phyloP scores from a whole-genome alignment of 2,329 filamentous ascomycete genomes.

The Nigrograna mackinnonii region DNA sequence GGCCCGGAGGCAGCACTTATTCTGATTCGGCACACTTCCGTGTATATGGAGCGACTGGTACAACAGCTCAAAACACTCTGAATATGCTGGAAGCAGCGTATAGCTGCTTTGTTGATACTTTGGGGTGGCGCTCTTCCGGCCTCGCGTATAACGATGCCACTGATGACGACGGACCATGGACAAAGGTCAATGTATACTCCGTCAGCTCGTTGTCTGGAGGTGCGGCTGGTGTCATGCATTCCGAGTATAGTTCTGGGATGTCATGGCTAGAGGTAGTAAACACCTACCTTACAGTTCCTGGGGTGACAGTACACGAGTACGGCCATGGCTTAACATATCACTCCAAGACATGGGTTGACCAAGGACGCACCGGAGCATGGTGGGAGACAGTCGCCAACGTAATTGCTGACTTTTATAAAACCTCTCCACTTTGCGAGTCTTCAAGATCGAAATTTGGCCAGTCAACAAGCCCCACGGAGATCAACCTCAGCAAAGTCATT shows the following conservation, averaged over 20 bases:
- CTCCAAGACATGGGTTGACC: constrained; percentile 38
- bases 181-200: constrained; percentile 52
- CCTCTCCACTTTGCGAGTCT: constrained; percentile 45
- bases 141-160: constrained; percentile 23
- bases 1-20: constrained; percentile 12
- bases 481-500: constrained; percentile 50
- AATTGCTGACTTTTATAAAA: constrained; percentile 54
- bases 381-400: constrained; percentile 54
- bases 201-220: constrained; percentile 22
- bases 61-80: constrained; percentile 36
- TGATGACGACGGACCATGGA: constrained; percentile 43
- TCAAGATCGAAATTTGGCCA: constrained; percentile 19
- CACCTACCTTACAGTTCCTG: constrained; percentile 41
- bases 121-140: constrained; percentile 22
- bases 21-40: constrained; percentile 42
- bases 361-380: constrained; percentile 19
- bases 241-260: constrained; percentile 44
- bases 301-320: constrained; percentile 53
- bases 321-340: constrained; percentile 54
- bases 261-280: constrained; percentile 50
- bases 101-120: constrained; percentile 16
- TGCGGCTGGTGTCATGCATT: constrained; percentile 50
- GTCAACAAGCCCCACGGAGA: constrained; percentile 39
- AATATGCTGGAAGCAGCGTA: constrained; percentile 52
- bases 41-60: constrained; percentile 36